Evolutionary conservation across 129 eudicot species (phyloP), one percentile per base, ranked within the genome.

Genomic region (Silybum marianum): DNA sequence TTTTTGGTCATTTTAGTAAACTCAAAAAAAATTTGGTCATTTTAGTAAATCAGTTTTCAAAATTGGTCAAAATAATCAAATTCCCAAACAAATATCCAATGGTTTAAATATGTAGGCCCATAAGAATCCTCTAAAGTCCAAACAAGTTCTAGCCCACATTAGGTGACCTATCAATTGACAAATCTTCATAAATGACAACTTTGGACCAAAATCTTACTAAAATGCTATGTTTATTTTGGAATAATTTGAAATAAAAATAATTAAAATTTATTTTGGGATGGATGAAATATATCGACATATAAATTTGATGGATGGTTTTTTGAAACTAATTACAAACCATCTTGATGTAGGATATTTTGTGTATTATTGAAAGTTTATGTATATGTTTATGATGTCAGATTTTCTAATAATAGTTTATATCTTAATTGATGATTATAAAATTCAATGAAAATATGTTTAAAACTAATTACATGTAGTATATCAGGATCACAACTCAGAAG

Each of bases 71-170:
- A n/a, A n/a, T n/a, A n/a, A n/a, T n/a, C n/a, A n/a, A n/a, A n/a
- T n/a, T n/a, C n/a, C n/a, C 54, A 65, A 74, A 39, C 73, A 80
- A 72, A 42, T 9, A 58, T 60, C 63, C 60, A 60, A 63, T 63
- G 54, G 76, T 72, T 38, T 38, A 28, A 28, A 1, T 19, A 39
- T 39, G 63, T 72, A 16, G 78, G 83, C 72, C 72, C 66, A 60
- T 80, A 39, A 16, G 10, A 39, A 1, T 21, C 48, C 51, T 21
- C 66, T 58, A 58, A 58, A 58, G 66, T 58, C 66, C 66, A 58
- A 58, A 58, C 10, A 58, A n/a, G 66, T n/a, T 22, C 21, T 58
- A n/a, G 66, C 66, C 66, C 23, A 58, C 66, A 11, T 44, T 38
- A 6, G 42, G 42, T 6, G 9, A 14, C 60, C 18, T 19, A 13